A percentile compares a stretch with the other conserved stretches of the same genome.
These are phyloP conservation scores for Trypanosoma avium DNA, from an alignment of 208 protist species.

Conservation along the genomic window DNA sequence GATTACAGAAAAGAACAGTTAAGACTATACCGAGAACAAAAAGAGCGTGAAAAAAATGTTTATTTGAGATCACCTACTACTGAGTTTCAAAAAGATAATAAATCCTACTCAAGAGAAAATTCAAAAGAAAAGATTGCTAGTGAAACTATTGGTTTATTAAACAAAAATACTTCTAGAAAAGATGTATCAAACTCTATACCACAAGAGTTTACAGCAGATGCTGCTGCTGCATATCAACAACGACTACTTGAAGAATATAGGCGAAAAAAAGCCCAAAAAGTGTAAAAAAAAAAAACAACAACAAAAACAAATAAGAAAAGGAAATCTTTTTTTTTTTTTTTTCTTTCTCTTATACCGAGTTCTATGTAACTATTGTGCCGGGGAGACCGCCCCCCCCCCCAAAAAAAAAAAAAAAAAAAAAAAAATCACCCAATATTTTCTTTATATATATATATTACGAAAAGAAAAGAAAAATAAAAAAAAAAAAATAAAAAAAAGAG, in stretches of 20 bases:
- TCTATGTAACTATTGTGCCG: constrained; percentile 12
- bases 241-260: constrained; percentile 78
- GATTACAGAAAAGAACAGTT: constrained; percentile 75
- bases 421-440: background rate
- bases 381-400: too few relatives aligned
- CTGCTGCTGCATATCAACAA: constrained; percentile 82
- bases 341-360: constrained; percentile 2
- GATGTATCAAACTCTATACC: constrained; percentile 31
- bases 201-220: constrained; percentile 67
- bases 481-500: background rate
- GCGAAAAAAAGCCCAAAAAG: constrained; percentile 23
- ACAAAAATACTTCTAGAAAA: constrained; percentile 1
- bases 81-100: constrained; percentile 5
- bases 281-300: too few relatives aligned
- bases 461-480: background rate
- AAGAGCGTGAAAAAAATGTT: constrained; percentile 25
- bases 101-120: background rate
- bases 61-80: background rate
- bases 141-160: background rate
- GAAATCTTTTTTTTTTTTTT: too few relatives aligned
- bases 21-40: constrained; percentile 53
- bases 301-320: too few relatives aligned
- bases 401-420: constrained; percentile 14
- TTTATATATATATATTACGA: constrained; percentile 11
- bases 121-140: background rate